Evolutionary conservation across 805 yeast genomes (phyloP).

Genomic region (Barnettozyma sucrosica): DNA sequence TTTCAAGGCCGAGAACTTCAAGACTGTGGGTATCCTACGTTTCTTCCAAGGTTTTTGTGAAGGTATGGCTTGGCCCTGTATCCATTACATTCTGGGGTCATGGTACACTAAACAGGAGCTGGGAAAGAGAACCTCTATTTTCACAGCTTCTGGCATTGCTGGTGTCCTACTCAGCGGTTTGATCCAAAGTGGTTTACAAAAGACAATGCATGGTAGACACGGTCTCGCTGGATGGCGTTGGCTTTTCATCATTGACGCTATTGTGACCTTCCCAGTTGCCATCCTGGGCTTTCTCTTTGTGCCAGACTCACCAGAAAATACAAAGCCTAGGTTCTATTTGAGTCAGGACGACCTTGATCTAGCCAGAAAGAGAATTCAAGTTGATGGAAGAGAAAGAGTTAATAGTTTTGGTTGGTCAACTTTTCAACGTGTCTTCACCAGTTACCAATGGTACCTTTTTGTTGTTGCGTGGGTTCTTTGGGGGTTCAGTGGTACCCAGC

Average conservation of each 20-base stretch:
- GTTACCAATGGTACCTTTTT: conserved; percentile 21
- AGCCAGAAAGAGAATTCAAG: conserved; percentile 10
- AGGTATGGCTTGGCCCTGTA: conserved; percentile 51
- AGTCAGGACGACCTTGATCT: conserved; percentile 14
- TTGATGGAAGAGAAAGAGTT: conserved; percentile 15
- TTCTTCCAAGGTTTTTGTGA: conserved; percentile 52
- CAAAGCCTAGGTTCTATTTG: conserved; percentile 14
- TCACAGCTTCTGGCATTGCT: conserved; percentile 38
- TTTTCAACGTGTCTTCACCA: conserved; percentile 16
- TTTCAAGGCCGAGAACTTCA: conserved; percentile 35
- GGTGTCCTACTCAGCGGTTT: conserved; percentile 46
- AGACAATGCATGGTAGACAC: conserved; percentile 32
- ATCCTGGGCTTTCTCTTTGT: conserved; percentile 34
- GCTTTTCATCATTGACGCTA: conserved; percentile 35
- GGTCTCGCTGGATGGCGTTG: conserved; percentile 43
- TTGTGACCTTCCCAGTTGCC: conserved; percentile 32
- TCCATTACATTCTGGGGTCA: conserved; percentile 35
- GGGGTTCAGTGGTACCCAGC: conserved; percentile 10
- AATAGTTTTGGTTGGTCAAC: conserved; percentile 12
- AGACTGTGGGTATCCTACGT: conserved; percentile 28
- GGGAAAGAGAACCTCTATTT: conserved; percentile 38
- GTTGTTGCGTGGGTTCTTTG: conserved; percentile 15
- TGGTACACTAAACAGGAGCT: conserved; percentile 41
- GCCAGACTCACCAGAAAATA: conserved; percentile 34
- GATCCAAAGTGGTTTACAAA: conserved; percentile 41